These are phyloP conservation scores for Coemansia sp. DNA, from an alignment of 192 early-diverging fungal genomes.

Conservation along the genomic window DNA sequence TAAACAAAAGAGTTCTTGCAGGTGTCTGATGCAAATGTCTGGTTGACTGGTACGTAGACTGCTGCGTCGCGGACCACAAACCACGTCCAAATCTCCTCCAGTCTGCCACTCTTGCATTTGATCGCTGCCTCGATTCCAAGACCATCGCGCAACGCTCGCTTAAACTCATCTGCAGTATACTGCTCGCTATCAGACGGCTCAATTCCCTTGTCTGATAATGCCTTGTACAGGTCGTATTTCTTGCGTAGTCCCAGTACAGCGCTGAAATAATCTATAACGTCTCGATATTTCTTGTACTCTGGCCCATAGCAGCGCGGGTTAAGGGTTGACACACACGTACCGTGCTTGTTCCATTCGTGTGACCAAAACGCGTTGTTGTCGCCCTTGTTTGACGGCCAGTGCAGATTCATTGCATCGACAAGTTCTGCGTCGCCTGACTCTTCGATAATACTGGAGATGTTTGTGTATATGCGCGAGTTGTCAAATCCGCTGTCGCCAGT, in stretches of 20 bases:
- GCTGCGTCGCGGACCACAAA: slow-evolving; percentile 30
- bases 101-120: slow-evolving; percentile 21
- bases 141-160: slow-evolving; percentile 17
- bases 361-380: slow-evolving; percentile 77
- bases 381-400: slow-evolving; percentile 68
- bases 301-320: slow-evolving; percentile 57
- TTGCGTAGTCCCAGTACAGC: slow-evolving; percentile 52
- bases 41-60: slow-evolving; percentile 1
- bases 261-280: slow-evolving; percentile 60
- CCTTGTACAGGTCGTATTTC: slow-evolving; percentile 59
- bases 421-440: slow-evolving; percentile 22
- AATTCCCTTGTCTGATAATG: slow-evolving; percentile 48
- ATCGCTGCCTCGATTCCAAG: slow-evolving; percentile 44
- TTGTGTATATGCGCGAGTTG: slow-evolving; percentile 52
- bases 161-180: slow-evolving; percentile 31
- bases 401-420: slow-evolving; percentile 54
- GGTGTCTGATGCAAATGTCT: not conserved
- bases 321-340: slow-evolving; percentile 69
- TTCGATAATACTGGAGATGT: slow-evolving; percentile 54
- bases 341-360: slow-evolving; percentile 82
- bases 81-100: slow-evolving; percentile 47
- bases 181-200: slow-evolving; percentile 36
- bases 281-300: slow-evolving; percentile 48
- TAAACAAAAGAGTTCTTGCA: not conserved
- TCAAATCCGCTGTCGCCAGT: slow-evolving; percentile 59